These are phyloP conservation scores for Mortierella sp. DNA, from an alignment of 371 early-diverging fungal species.

Conservation along the genomic window DNA sequence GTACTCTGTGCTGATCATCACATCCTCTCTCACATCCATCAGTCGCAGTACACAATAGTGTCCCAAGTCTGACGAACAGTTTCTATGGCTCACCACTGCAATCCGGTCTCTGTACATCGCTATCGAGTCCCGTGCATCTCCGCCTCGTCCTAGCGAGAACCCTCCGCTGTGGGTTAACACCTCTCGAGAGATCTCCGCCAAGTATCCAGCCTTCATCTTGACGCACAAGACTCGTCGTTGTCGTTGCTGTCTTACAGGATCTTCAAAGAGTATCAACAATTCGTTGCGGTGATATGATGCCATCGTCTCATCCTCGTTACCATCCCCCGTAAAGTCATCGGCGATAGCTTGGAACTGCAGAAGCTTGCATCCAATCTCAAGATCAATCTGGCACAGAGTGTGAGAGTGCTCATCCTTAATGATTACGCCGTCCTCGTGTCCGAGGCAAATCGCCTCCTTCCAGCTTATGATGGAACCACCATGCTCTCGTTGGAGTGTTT, in stretches of 20 bases:
- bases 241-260: slow-evolving; percentile 20
- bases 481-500: slow-evolving; percentile 2
- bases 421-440: slow-evolving; percentile 24
- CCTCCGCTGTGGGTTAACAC: slow-evolving; percentile 2
- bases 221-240: slow-evolving; percentile 24
- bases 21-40: slow-evolving; percentile 21
- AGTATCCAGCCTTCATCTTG: slow-evolving; percentile 24
- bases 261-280: slow-evolving; percentile 35
- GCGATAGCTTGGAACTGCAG: slow-evolving; percentile 36
- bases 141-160: slow-evolving; percentile 36
- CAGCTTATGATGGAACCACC: slow-evolving; percentile 1
- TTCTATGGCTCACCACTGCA: slow-evolving; percentile 35
- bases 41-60: slow-evolving; percentile 37
- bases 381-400: slow-evolving; percentile 11
- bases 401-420: slow-evolving; percentile 37
- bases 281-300: slow-evolving; percentile 18
- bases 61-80: slow-evolving; percentile 27
- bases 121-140: slow-evolving; percentile 39
- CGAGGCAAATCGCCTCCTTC: slow-evolving; percentile 39
- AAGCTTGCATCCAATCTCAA: slow-evolving; percentile 19
- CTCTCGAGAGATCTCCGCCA: slow-evolving; percentile 11
- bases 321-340: slow-evolving; percentile 2
- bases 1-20: slow-evolving; percentile 27
- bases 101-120: slow-evolving; percentile 45
- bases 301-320: not conserved